Base-by-base conservation (phyloP, 768 basidiomycete genomes). In the Lyophyllum atratum region DNA sequence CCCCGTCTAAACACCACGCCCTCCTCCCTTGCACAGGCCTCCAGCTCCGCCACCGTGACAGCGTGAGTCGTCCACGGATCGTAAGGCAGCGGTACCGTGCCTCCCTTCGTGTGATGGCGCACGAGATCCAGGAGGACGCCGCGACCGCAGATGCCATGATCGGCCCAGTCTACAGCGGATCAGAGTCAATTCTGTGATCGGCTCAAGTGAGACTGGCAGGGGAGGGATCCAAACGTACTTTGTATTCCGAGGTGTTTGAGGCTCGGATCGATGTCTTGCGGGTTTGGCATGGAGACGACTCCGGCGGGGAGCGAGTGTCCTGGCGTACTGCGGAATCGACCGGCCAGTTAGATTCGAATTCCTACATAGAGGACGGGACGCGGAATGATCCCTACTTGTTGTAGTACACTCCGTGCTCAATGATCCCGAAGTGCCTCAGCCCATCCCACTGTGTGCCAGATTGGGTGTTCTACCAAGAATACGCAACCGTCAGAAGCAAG, bases 401-500 rank as follows among this genome's bases (percentile, higher is more conserved):
- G 39, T 40, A 40, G 64, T 84, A 86, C 21, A 86, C 72, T 2
- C 74, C 74, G 59, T 86, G 79, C 15, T 81, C 76, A 0, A 68
- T 47, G 40, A 87, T 57, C 2, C 84, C 84, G 62, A 77, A 84
- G 60, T 88, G 85, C 57, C 80, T 76, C 65, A 87, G 54, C 8
- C 86, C 85, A 61, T 89, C 87, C 86, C 86, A 87, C 61, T 89
- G 86, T 4, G 85, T 78, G 9, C 86, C 85, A 0, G 85, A 86
- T 71, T 89, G 87, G 0, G 86, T 86, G 60, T 89, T 88, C 86
- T 88, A 37, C 12, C 14, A 15, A 9, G 34, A 4, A 15, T 37
- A 11, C 34, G 4, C 11, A 4, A 12, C 12, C 34, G 34, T 24
- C 21, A 15, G 14, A 56, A 25, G 33, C 14, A 37, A 28, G 25